Evolutionary conservation across 345 rosid genomes (phyloP).

Genomic region (Rhodomyrtus tomentosa): DNA sequence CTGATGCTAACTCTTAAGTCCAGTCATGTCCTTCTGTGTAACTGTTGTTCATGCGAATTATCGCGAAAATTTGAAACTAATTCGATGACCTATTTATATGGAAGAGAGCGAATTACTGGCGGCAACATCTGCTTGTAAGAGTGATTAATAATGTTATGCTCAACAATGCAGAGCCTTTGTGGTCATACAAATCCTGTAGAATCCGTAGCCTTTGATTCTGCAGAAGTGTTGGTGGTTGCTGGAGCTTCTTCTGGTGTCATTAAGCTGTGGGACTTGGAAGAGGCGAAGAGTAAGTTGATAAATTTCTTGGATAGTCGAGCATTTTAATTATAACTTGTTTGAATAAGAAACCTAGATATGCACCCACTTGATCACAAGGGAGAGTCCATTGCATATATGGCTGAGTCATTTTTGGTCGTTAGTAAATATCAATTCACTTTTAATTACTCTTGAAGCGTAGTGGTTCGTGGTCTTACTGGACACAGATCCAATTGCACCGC

Average conservation of each 20-base stretch:
- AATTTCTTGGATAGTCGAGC: slow-evolving; percentile 1
- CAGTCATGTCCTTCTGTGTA: not conserved
- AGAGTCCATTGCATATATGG: not conserved
- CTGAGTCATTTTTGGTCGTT: not conserved
- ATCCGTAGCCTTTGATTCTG: slow-evolving; percentile 48
- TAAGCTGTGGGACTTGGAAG: slow-evolving; percentile 82
- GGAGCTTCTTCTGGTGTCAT: slow-evolving; percentile 68
- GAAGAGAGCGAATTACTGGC: not conserved
- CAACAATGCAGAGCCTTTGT: slow-evolving; percentile 43
- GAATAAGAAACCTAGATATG: not conserved
- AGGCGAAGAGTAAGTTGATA: slow-evolving; percentile 51
- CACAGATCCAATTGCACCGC: slow-evolving; percentile 90
- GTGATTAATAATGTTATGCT: slow-evolving; percentile 1
- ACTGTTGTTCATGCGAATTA: not conserved
- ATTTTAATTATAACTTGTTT: not conserved
- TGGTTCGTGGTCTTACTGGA: slow-evolving; percentile 95
- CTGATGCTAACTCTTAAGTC: not conserved
- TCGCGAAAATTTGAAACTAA: not conserved
- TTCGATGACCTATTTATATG: not conserved
- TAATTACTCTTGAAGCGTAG: slow-evolving; percentile 86
- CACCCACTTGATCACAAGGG: not conserved
- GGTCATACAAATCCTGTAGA: slow-evolving; percentile 66
- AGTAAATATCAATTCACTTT: not conserved
- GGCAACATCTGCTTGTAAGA: not conserved
- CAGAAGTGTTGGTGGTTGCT: slow-evolving; percentile 56